Percentiles rank a stretch among this genome's conserved stretches.
These are phyloP conservation scores for Monosporascus sp. DNA, from an alignment of 2,329 filamentous ascomycete genomes.

Conservation along the genomic window DNA sequence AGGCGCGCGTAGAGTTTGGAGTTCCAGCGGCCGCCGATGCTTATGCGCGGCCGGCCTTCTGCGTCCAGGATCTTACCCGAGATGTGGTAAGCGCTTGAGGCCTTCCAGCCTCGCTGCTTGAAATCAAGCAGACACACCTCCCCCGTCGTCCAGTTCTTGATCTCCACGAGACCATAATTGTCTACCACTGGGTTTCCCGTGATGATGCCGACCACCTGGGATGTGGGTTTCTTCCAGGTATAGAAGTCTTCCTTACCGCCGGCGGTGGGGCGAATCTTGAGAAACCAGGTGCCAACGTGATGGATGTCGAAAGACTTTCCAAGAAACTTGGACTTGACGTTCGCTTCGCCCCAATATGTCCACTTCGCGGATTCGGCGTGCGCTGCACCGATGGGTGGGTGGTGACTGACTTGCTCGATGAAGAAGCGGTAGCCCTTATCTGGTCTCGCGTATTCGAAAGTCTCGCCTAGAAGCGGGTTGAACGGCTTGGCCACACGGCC, in stretches of 20 bases:
- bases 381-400: slow-evolving; percentile 89
- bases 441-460: slow-evolving; percentile 90
- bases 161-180: slow-evolving; percentile 94
- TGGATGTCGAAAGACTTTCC: slow-evolving; percentile 98
- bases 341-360: slow-evolving; percentile 96
- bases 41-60: slow-evolving; percentile 76
- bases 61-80: slow-evolving; percentile 78
- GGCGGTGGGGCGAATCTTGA: slow-evolving; percentile 70
- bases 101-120: slow-evolving; percentile 94
- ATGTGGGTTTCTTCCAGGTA: slow-evolving; percentile 98
- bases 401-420: slow-evolving; percentile 96
- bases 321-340: slow-evolving; percentile 94
- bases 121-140: slow-evolving; percentile 88
- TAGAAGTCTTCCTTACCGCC: slow-evolving; percentile 82
- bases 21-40: slow-evolving; percentile 92
- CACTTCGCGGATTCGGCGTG: slow-evolving; percentile 89
- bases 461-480: slow-evolving; percentile 93
- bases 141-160: slow-evolving; percentile 95
- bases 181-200: slow-evolving; percentile 95
- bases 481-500: slow-evolving; percentile 97
- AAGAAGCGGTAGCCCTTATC: slow-evolving; percentile 99
- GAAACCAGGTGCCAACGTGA: slow-evolving; percentile 93
- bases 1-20: slow-evolving; percentile 92
- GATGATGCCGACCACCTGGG: slow-evolving; percentile 96
- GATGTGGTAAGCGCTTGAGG: slow-evolving; percentile 83